Base-by-base conservation (phyloP, 805 yeast genomes). In the Ogataea degrootiae region DNA sequence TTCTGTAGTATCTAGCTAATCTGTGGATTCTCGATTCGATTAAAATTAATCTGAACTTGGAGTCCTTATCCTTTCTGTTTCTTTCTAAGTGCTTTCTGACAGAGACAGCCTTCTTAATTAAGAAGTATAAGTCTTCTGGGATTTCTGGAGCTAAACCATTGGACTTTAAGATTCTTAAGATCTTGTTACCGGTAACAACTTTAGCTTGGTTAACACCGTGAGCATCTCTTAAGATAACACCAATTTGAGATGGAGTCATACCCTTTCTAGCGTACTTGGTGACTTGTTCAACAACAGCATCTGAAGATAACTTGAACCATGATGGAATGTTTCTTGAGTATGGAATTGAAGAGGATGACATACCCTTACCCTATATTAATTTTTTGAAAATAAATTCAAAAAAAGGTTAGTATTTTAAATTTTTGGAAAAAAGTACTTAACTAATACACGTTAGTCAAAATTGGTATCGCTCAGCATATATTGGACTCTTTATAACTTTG, bases 1-100 rank as follows among this genome's bases (percentile, higher is more conserved):
- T 88, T 89, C 97, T 92, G 97, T 94, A 94, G 95, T 94, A 94
- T 83, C 99, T 88, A 67, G 99, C 96, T 74, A 94, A 87, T 86
- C 99, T 92, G 96, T 94, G 99, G 82, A 94, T 94, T 90, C 99
- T 91, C 62, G 98, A 92, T 83, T 94, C 99, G 76, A 94, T 91
- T 77, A 94, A 86, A 94, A 94, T 94, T 73, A 94, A 89, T 86
- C 99, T 89, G 96, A 94, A 94, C 82, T 94, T 94, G 68, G 99
- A 94, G 81, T 94, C 99, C 85, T 94, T 92, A 82, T 94, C 99
- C 86, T 94, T 94, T 88, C 99, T 91, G 97, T 94, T 94, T 80
- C 95, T 88, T 82, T 94, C 99, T 74, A 94, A 86, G 80, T 94
- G 99, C 88, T 94, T 94, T 90, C 99, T 94, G 77, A 95, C 97